Percentiles rank a stretch among this genome's conserved stretches.
Conservation (phyloP, 2,329 filamentous ascomycete species). For the Penicillium sclerotigenum region DNA sequence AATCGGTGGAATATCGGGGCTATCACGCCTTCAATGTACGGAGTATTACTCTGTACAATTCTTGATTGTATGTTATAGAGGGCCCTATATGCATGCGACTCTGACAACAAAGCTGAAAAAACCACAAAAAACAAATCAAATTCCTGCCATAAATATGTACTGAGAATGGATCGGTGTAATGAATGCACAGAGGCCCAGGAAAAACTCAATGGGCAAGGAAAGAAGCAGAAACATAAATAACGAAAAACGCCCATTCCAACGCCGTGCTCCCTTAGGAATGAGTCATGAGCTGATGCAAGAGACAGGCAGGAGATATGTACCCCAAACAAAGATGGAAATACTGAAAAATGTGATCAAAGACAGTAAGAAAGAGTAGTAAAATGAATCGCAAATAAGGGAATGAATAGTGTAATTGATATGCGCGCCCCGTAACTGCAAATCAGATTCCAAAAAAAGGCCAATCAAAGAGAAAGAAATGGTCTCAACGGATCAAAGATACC, state of each 20-base stretch:
- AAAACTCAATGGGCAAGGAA: slow-evolving; percentile 4
- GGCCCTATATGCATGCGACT: background rate
- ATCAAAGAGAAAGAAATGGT: slow-evolving; percentile 9
- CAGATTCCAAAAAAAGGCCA: background rate
- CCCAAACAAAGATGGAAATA: background rate
- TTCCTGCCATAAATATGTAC: slow-evolving; percentile 2
- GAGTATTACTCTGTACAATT: background rate
- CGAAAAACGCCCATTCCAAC: slow-evolving; percentile 18
- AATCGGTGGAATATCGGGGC: background rate
- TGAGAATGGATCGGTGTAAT: background rate
- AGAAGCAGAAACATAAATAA: background rate
- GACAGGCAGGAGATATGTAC: slow-evolving; percentile 11
- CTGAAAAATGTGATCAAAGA: slow-evolving; percentile 8
- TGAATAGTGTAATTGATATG: background rate
- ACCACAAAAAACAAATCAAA: background rate
- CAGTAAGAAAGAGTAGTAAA: slow-evolving; percentile 3
- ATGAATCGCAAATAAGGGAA: background rate
- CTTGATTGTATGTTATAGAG: background rate
- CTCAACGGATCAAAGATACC: slow-evolving; percentile 9
- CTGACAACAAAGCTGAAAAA: background rate
- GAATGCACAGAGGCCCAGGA: background rate
- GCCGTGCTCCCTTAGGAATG: slow-evolving; percentile 22
- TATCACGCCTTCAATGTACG: background rate
- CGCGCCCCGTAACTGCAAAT: background rate
- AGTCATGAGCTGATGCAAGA: slow-evolving; percentile 20